Base-by-base conservation (phyloP, 345 rosid species). In the Hypericum perforatum region DNA sequence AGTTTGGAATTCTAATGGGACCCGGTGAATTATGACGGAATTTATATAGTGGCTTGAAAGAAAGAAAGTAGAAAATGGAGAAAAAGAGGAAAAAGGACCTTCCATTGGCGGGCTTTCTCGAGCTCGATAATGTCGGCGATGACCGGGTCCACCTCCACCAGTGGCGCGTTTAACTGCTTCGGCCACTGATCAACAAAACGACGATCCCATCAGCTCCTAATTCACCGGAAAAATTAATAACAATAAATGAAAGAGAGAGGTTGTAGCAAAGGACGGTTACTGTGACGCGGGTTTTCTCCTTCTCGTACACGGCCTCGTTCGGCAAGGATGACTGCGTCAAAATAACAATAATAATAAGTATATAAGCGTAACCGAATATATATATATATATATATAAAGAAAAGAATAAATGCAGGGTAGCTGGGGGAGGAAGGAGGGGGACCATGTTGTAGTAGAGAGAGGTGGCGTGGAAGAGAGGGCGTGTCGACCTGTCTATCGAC, bases 41-140 rank as follows among this genome's bases (percentile, higher is more conserved):
- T n/a, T n/a, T n/a, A n/a, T n/a, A n/a, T n/a, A n/a, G n/a, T n/a
- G n/a, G n/a, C n/a, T n/a, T n/a, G n/a, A n/a, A n/a, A n/a, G n/a
- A n/a, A n/a, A n/a, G n/a, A n/a, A n/a, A n/a, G n/a, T n/a, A 7
- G n/a, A 6, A 11, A 16, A 7, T 12, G 15, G 14, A 0, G 14
- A 9, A 3, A 12, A 12, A 45, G 16, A 45, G 49, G 16, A 45
- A 45, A 12, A 56, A 10, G 1, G 57, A 87, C 98, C 91, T 92
- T 92, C 98, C 98, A 92, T 75, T 92, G 98, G 53, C 98, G 77
- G 8, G 98, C 91, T 64, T 92, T 92, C 70, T 92, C 98, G 44
- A 62, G 97, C 74, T 92, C 98, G 51, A 92, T 88, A 57, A 92
- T 92, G 56, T 92, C 86, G 52, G 97, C 84, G 68, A 92, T 84